Evolutionary conservation across 2,329 filamentous ascomycete genomes (phyloP).

Genomic region (Penicillium nordicum): DNA sequence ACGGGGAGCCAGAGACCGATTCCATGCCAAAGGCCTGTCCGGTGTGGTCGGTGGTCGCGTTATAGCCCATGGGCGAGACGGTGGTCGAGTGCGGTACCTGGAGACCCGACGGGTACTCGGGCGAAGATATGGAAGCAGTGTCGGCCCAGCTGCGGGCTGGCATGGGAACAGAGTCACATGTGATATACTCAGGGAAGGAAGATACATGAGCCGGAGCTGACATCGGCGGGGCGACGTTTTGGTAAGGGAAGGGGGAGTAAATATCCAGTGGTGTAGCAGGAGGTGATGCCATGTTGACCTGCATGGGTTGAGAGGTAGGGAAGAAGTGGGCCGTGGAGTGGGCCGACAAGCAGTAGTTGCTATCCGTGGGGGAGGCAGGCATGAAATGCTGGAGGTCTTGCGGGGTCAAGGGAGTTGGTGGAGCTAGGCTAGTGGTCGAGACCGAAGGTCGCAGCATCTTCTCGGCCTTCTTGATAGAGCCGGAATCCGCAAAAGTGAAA

Average conservation of each 20-base stretch:
- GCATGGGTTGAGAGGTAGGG: slow-evolving; percentile 40
- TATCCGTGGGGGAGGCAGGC: slow-evolving; percentile 39
- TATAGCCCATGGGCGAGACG: slow-evolving; percentile 40
- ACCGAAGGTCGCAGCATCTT: slow-evolving; percentile 34
- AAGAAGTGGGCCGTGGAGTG: slow-evolving; percentile 36
- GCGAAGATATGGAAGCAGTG: slow-evolving; percentile 39
- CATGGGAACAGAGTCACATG: slow-evolving; percentile 38
- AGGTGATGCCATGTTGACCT: slow-evolving; percentile 43
- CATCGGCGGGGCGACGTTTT: slow-evolving; percentile 38
- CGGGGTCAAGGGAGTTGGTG: slow-evolving; percentile 44
- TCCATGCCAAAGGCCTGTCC: slow-evolving; percentile 28
- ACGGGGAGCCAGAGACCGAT: slow-evolving; percentile 29
- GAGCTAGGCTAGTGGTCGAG: slow-evolving; percentile 37
- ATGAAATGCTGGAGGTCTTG: slow-evolving; percentile 43
- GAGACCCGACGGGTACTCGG: slow-evolving; percentile 38
- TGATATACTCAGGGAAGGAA: slow-evolving; percentile 41
- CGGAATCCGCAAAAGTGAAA: slow-evolving; percentile 45
- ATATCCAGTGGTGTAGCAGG: slow-evolving; percentile 45
- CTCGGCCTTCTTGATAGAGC: slow-evolving; percentile 36
- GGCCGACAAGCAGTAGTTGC: slow-evolving; percentile 36
- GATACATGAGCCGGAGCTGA: slow-evolving; percentile 45
- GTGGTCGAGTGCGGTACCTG: slow-evolving; percentile 34
- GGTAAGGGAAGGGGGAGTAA: slow-evolving; percentile 39
- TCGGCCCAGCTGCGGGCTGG: slow-evolving; percentile 44
- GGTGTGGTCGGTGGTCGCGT: slow-evolving; percentile 32